Base-by-base conservation (phyloP, 345 rosid genomes). In the Trapa incisa region DNA sequence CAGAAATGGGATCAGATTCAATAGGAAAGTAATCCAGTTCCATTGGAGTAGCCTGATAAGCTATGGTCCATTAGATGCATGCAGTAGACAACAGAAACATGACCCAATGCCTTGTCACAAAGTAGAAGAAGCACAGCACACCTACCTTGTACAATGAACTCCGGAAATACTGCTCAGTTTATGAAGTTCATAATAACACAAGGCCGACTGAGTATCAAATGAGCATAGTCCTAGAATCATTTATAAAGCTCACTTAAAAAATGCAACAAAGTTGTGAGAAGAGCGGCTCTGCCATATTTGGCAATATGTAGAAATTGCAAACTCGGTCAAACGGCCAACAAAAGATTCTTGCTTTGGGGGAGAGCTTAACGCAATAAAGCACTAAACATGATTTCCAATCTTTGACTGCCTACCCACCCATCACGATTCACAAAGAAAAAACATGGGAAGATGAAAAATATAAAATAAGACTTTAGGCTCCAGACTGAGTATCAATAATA, bases 21-120 rank as follows among this genome's bases (percentile, higher is more conserved):
- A 41, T 8, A 41, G 43, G 6, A 41, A 41, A 3, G 43, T 22
- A 22, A 22, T 22, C 41, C 4, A 6, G 41, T 17, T 3, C 11
- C 13, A 16, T 3, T 54, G 60, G n/a, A n/a, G 60, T 54, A 8
- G 33, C 60, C 60, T 22, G 33, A 54, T 54, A 54, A 54, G 5
- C 60, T 22, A 80, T 81, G 61, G 85, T 84, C 81, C 84, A 81
- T 73, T 81, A 85, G 67, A 84, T 79, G 77, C 82, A 84, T 0
- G 94, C 90, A 54, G 75, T 71, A 65, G 85, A 79, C 3, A 87
- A 16, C 35, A 87, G 72, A 47, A 83, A 58, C 94, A 87, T 85
- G 65, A 78, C 32, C 94, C 94, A 87, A 57, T 87, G 90, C 62
- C 89, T 84, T 10, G 94, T 85, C 50, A 84, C 39, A 1, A 87